These are phyloP conservation scores for Auriscalpium vulgare DNA, from an alignment of 768 basidiomycete species.

Conservation along the genomic window DNA sequence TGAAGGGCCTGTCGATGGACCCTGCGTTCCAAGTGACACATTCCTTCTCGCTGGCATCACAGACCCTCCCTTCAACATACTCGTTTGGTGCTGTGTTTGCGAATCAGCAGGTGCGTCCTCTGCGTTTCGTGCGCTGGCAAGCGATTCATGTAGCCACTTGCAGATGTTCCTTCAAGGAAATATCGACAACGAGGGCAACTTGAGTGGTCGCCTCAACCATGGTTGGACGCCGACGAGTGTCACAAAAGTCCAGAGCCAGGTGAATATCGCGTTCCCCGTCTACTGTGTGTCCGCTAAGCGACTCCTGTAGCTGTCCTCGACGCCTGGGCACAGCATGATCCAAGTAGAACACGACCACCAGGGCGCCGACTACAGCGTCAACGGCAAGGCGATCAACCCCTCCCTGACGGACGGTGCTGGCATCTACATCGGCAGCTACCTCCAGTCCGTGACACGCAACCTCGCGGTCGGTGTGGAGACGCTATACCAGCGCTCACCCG, in stretches of 20 bases:
- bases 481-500: constrained; percentile 73
- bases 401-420: constrained; percentile 82
- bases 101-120: constrained; percentile 56
- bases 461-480: constrained; percentile 84
- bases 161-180: constrained; percentile 91
- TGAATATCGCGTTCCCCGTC: constrained; percentile 27
- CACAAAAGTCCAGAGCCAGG: constrained; percentile 86
- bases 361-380: constrained; percentile 80
- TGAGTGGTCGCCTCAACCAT: constrained; percentile 84
- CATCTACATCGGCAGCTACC: constrained; percentile 84
- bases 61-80: constrained; percentile 78
- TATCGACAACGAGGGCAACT: constrained; percentile 88
- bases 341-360: constrained; percentile 92
- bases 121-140: background rate
- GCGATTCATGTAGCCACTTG: background rate
- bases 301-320: constrained; percentile 55
- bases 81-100: constrained; percentile 93
- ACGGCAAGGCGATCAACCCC: constrained; percentile 86
- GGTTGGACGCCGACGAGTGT: constrained; percentile 74
- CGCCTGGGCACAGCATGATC: constrained; percentile 81
- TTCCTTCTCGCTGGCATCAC: constrained; percentile 86
- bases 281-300: too few species aligned
- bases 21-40: constrained; percentile 99
- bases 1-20: constrained; percentile 84
- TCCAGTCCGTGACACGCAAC: constrained; percentile 89